Conservation (phyloP, 495 filamentous ascomycete genomes). For the Chaetomidium leptoderma region DNA sequence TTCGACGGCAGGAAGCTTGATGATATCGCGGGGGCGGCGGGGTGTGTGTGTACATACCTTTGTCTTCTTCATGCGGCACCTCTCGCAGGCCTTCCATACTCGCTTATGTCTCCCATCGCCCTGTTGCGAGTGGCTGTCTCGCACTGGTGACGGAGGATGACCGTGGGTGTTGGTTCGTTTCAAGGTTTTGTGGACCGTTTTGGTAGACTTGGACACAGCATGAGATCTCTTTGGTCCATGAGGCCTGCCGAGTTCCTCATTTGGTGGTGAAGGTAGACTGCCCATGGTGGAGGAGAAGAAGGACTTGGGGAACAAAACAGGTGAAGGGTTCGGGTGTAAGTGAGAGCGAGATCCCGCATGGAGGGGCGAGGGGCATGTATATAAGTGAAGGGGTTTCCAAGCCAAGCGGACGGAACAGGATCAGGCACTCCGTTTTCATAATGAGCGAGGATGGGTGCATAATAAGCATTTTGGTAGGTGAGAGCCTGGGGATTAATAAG, state of each 20-base stretch:
- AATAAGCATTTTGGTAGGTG: neutral
- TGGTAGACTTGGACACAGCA: constrained; percentile 29
- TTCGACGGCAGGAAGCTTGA: too few relatives aligned
- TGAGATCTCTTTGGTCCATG: constrained; percentile 25
- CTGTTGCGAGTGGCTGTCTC: constrained; percentile 29
- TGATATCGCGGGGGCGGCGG: too few relatives aligned
- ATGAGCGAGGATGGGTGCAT: neutral
- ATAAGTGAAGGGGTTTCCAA: neutral
- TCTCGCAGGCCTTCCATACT: constrained; percentile 67
- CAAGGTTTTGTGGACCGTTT: constrained; percentile 26
- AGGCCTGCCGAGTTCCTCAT: constrained; percentile 40
- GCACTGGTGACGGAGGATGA: constrained; percentile 28
- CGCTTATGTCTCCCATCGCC: constrained; percentile 55
- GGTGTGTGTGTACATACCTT: too few relatives aligned
- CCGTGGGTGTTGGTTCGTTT: constrained; percentile 32
- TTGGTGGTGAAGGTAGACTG: constrained; percentile 44
- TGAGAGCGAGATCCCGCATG: neutral
- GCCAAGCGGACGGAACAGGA: neutral
- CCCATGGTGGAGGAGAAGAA: constrained; percentile 35
- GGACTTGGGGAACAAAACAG: neutral
- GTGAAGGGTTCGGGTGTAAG: constrained; percentile 12
- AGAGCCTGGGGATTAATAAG: constrained; percentile 9
- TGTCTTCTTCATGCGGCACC: constrained; percentile 68
- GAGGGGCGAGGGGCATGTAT: neutral
- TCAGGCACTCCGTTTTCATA: constrained; percentile 1